These are phyloP conservation scores for Coffea eugenioides DNA, from an alignment of 257 asterid genomes.

Conservation along the genomic window DNA sequence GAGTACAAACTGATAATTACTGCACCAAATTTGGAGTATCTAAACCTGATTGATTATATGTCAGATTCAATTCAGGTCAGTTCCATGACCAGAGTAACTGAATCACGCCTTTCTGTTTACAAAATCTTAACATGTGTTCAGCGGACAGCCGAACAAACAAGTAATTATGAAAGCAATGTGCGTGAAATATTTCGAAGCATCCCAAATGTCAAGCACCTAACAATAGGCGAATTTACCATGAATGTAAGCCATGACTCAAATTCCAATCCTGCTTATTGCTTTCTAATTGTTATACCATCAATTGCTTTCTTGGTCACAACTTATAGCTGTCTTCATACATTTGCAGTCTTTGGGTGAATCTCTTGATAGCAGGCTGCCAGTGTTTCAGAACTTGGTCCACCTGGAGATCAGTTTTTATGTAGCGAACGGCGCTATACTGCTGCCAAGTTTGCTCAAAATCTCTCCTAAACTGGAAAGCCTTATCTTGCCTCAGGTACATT, in stretches of 20 bases:
- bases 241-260: background rate
- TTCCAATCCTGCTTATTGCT: background rate
- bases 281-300: background rate
- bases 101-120: background rate
- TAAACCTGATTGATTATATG: background rate
- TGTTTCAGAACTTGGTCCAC: constrained; percentile 7
- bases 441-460: constrained; percentile 9
- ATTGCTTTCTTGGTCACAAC: background rate
- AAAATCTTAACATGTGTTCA: background rate
- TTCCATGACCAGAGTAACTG: constrained; percentile 4
- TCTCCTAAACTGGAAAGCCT: constrained; percentile 8
- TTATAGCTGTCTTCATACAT: background rate
- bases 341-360: background rate
- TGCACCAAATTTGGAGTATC: constrained; percentile 14
- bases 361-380: background rate
- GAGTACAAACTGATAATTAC: constrained; percentile 2
- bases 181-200: constrained; percentile 9
- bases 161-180: background rate
- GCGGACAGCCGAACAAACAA: background rate
- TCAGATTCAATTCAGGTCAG: background rate
- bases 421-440: background rate
- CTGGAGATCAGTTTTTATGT: background rate
- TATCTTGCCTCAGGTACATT: constrained; percentile 6
- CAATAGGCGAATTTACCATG: background rate
- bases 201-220: background rate